phyloP scores from a whole-genome alignment of 2,329 filamentous ascomycete genomes.

The Raffaelea ambrosiae region DNA sequence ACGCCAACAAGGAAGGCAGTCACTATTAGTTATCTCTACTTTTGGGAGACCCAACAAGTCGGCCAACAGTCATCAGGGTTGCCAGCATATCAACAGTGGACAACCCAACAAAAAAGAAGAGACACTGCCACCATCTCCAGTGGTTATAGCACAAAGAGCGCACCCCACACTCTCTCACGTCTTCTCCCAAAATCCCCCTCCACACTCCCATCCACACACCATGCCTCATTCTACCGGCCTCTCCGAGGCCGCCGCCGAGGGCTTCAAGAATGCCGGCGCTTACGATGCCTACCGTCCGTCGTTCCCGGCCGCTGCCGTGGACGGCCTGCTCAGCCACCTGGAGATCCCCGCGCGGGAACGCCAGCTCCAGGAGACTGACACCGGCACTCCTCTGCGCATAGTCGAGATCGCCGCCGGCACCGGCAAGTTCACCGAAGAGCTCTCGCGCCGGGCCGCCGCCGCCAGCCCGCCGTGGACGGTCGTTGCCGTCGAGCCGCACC shows the following conservation, averaged over 20 bases:
- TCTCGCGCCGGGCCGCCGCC: constrained; percentile 49
- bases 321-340: constrained; percentile 48
- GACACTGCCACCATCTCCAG: too few relatives aligned
- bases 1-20: too few relatives aligned
- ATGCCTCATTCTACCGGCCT: constrained; percentile 11
- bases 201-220: neutral
- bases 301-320: constrained; percentile 51
- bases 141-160: too few relatives aligned
- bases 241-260: constrained; percentile 33
- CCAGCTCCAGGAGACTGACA: constrained; percentile 21
- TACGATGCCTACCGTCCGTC: constrained; percentile 64
- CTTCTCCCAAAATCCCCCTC: too few relatives aligned
- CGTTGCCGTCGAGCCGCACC: constrained; percentile 51
- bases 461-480: constrained; percentile 28
- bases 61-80: too few relatives aligned
- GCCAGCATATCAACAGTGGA: too few relatives aligned
- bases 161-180: too few relatives aligned
- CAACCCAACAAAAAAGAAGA: too few relatives aligned
- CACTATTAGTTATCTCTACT: too few relatives aligned
- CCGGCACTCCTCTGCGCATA: constrained; percentile 4
- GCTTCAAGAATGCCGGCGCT: constrained; percentile 54
- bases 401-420: constrained; percentile 24
- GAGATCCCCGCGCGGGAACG: constrained; percentile 35
- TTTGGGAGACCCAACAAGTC: too few relatives aligned
- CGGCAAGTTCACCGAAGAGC: constrained; percentile 25